These are phyloP conservation scores for Cyclotella atomus DNA, from an alignment of 108 stramenopile species.

Conservation along the genomic window DNA sequence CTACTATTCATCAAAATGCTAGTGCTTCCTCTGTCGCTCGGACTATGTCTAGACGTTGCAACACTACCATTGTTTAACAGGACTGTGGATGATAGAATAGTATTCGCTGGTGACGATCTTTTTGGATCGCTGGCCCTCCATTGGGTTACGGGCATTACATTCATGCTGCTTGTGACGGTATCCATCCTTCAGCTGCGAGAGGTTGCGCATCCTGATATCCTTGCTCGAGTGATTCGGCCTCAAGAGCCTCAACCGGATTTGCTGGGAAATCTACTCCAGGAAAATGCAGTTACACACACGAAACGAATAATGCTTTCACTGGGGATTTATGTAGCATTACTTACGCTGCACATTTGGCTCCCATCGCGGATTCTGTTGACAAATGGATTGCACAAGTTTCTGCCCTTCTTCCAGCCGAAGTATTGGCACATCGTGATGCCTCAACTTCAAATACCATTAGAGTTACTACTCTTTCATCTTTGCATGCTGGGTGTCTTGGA, in stretches of 20 bases:
- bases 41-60: slow-evolving; percentile 77
- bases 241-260: slow-evolving; percentile 98
- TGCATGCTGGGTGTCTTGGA: slow-evolving; percentile 91
- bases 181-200: slow-evolving; percentile 92
- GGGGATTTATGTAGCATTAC: slow-evolving; percentile 70
- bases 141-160: slow-evolving; percentile 96
- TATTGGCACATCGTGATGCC: slow-evolving; percentile 84
- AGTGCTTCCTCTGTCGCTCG: slow-evolving; percentile 72
- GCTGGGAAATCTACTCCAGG: slow-evolving; percentile 91
- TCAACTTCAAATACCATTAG: slow-evolving; percentile 91
- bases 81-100: slow-evolving; percentile 54
- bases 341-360: slow-evolving; percentile 69
- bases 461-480: slow-evolving; percentile 91
- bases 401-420: slow-evolving; percentile 70
- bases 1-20: slow-evolving; percentile 92
- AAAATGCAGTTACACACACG: slow-evolving; percentile 80
- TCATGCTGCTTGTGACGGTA: slow-evolving; percentile 97
- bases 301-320: slow-evolving; percentile 85
- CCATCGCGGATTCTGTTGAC: slow-evolving; percentile 57
- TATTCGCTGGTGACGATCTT: slow-evolving; percentile 73
- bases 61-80: slow-evolving; percentile 68
- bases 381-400: slow-evolving; percentile 41
- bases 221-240: slow-evolving; percentile 89
- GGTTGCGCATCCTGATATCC: slow-evolving; percentile 91
- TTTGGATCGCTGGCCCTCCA: slow-evolving; percentile 79